Evolutionary conservation across 768 basidiomycete species (phyloP).

Genomic region (Dentipellis fragilis): DNA sequence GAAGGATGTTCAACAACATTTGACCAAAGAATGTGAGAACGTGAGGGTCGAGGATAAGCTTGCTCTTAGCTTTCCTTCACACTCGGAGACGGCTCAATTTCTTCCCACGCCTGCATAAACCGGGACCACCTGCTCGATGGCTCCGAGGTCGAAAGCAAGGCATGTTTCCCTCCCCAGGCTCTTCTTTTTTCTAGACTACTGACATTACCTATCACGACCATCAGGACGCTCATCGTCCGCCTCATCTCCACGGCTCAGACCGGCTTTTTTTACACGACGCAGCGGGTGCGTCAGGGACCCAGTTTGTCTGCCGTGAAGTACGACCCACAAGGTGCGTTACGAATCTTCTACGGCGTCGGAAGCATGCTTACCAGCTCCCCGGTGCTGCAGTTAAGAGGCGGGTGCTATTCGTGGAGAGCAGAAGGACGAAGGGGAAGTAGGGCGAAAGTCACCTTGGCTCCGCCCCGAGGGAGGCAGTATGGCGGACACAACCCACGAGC

Average conservation of each 20-base stretch:
- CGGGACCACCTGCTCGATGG: slow-evolving; percentile 29
- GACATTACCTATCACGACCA: not conserved
- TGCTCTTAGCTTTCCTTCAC: no score
- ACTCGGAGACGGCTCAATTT: no score
- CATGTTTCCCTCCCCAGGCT: slow-evolving; percentile 15
- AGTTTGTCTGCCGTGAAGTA: slow-evolving; percentile 87
- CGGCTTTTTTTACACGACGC: slow-evolving; percentile 84
- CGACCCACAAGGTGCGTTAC: slow-evolving; percentile 64
- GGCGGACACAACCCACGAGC: no score
- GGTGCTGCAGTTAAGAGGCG: slow-evolving; percentile 45
- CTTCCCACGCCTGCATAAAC: not conserved
- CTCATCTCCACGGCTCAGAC: slow-evolving; percentile 88
- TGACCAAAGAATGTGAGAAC: no score
- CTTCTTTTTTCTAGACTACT: not conserved
- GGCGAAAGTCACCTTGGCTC: not conserved
- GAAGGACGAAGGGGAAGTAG: slow-evolving; percentile 44
- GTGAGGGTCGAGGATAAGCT: no score
- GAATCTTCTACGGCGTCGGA: not conserved
- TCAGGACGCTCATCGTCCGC: slow-evolving; percentile 75
- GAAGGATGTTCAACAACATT: no score
- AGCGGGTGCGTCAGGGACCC: slow-evolving; percentile 63
- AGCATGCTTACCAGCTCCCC: no score
- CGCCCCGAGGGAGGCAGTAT: not conserved
- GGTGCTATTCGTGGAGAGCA: slow-evolving; percentile 73
- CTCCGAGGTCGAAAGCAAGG: slow-evolving; percentile 54